Conservation (phyloP, 2,329 filamentous ascomycete genomes). For the Diplodia sapinea region DNA sequence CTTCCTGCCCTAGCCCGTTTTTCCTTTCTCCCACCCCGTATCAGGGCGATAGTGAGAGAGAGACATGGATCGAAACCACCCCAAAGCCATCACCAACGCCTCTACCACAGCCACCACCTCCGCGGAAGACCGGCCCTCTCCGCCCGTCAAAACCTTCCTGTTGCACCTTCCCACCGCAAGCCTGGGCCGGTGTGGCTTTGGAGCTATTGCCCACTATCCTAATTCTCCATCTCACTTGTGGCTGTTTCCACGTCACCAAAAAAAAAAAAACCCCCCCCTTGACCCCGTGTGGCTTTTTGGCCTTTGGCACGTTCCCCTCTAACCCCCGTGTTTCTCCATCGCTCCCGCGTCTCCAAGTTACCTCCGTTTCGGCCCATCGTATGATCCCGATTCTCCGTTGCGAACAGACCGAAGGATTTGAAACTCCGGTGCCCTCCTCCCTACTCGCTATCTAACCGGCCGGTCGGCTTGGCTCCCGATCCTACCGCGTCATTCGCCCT, state of each 20-base stretch:
- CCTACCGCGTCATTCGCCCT: too few species aligned
- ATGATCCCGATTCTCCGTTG: neutral
- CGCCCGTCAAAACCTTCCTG: neutral
- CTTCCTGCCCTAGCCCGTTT: neutral
- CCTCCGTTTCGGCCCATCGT: neutral
- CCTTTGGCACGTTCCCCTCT: too few species aligned
- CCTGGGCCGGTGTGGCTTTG: neutral
- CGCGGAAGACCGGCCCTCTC: neutral
- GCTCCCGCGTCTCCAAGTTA: too few species aligned
- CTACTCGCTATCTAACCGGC: too few species aligned
- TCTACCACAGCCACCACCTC: neutral
- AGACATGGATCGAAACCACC: neutral
- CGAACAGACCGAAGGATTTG: neutral
- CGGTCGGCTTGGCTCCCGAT: neutral
- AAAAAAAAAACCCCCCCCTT: too few species aligned
- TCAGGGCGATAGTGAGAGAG: neutral
- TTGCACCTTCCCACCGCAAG: neutral
- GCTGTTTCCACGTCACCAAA: neutral
- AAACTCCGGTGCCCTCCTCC: neutral
- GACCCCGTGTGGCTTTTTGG: too few species aligned
- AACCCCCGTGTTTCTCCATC: neutral
- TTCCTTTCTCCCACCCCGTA: neutral
- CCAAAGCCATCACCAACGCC: too few species aligned
- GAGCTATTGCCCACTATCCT: too few species aligned
- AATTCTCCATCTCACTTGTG: neutral